phyloP scores from a whole-genome alignment of 2,329 filamentous ascomycete genomes.

The Penicillium brevicompactum region DNA sequence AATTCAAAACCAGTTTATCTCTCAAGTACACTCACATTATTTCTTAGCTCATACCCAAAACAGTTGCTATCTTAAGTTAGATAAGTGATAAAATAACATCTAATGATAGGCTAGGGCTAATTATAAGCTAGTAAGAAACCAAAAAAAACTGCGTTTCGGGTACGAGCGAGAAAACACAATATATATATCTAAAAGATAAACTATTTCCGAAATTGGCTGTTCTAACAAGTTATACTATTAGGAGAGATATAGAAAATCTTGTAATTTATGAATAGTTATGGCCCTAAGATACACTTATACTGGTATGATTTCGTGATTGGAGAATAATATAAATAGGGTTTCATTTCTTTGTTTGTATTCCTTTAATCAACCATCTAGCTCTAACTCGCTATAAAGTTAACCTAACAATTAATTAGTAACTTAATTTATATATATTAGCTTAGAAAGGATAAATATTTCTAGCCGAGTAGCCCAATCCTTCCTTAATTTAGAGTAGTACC shows the following conservation, averaged over 20 bases:
- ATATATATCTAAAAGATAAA: neutral
- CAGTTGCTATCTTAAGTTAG: neutral
- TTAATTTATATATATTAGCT: neutral
- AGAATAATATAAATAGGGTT: too few relatives aligned
- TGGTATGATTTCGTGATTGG: too few relatives aligned
- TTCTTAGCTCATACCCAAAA: neutral
- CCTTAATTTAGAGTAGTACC: conserved; percentile 9
- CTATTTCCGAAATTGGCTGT: neutral
- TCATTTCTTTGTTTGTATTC: too few relatives aligned
- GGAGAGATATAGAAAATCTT: too few relatives aligned
- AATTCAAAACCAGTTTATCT: neutral
- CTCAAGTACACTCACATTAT: neutral
- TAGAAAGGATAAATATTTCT: neutral
- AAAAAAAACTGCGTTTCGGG: neutral
- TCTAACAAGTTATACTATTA: too few relatives aligned
- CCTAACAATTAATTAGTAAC: too few relatives aligned
- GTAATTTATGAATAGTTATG: too few relatives aligned
- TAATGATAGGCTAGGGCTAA: too few relatives aligned
- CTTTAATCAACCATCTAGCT: too few relatives aligned
- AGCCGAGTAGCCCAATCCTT: neutral
- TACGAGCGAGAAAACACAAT: neutral
- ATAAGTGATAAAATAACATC: neutral
- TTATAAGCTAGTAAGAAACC: too few relatives aligned
- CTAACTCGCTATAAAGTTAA: too few relatives aligned
- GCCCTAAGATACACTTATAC: too few relatives aligned